These are phyloP conservation scores for Fusarium pininemorale DNA, from an alignment of 2,329 filamentous ascomycete species.

Conservation along the genomic window DNA sequence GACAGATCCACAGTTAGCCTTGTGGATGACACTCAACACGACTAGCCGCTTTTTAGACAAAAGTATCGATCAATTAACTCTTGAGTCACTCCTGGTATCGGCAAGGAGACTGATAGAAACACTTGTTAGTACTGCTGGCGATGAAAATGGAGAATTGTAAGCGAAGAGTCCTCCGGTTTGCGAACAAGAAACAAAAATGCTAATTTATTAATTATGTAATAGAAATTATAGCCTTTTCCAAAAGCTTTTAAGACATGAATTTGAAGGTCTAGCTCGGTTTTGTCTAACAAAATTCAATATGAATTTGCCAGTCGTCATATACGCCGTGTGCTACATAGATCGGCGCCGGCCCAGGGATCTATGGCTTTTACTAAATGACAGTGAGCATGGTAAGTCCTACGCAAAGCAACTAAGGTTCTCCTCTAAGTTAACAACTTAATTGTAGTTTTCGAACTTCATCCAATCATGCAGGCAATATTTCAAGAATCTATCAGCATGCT, in stretches of 20 bases:
- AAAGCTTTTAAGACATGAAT: rapidly evolving
- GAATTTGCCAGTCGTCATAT: too few species aligned
- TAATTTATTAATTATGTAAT: neutral
- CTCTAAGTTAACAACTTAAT: rapidly evolving
- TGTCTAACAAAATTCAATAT: rapidly evolving
- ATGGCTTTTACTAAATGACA: rapidly evolving
- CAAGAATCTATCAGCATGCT: neutral
- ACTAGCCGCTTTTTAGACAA: too few species aligned
- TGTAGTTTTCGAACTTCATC: rapidly evolving
- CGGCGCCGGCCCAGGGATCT: rapidly evolving
- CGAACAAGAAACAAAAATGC: rapidly evolving
- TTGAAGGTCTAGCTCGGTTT: neutral
- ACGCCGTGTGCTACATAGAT: too few species aligned
- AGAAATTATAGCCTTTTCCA: too few species aligned
- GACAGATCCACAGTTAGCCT: neutral
- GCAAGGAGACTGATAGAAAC: rapidly evolving
- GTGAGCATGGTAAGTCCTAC: neutral
- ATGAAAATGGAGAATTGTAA: neutral
- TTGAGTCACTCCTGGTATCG: rapidly evolving
- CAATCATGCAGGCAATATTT: rapidly evolving
- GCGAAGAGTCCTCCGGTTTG: rapidly evolving
- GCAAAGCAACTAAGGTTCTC: rapidly evolving
- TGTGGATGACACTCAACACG: rapidly evolving
- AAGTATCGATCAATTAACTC: rapidly evolving
- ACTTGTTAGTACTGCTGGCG: neutral